Percentiles rank a stretch among this genome's conserved stretches.
Conservation (phyloP, 768 basidiomycete genomes). For the Mycena amicta region DNA sequence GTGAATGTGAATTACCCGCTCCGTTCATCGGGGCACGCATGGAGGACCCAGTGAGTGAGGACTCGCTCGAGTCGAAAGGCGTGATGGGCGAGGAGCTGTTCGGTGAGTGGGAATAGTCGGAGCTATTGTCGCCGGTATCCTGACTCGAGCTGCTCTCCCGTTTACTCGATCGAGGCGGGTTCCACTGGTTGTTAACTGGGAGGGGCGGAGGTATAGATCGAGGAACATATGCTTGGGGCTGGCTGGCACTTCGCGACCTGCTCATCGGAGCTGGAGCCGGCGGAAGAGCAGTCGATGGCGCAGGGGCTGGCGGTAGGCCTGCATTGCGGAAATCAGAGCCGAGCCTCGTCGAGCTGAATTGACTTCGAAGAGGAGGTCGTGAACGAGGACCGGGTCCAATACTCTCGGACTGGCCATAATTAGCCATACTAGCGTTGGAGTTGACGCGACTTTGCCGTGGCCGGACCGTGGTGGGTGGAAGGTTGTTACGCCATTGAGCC, state of each 20-base stretch:
- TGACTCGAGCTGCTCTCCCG: slow-evolving; percentile 86
- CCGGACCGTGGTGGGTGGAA: slow-evolving; percentile 35
- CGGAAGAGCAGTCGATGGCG: slow-evolving; percentile 16
- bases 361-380: slow-evolving; percentile 58
- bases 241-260: slow-evolving; percentile 79
- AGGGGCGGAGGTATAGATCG: slow-evolving; percentile 59
- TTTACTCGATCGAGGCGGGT: slow-evolving; percentile 51
- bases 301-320: slow-evolving; percentile 33
- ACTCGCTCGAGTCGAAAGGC: slow-evolving; percentile 88
- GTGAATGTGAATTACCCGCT: slow-evolving; percentile 24
- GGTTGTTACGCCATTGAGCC: slow-evolving; percentile 60
- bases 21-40: slow-evolving; percentile 42
- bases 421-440: slow-evolving; percentile 34
- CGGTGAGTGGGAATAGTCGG: slow-evolving; percentile 84
- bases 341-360: slow-evolving; percentile 70
- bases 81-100: slow-evolving; percentile 87
- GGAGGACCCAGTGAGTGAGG: slow-evolving; percentile 63
- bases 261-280: slow-evolving; percentile 37
- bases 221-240: slow-evolving; percentile 71
- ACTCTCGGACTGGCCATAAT: slow-evolving; percentile 45
- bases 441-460: slow-evolving; percentile 45
- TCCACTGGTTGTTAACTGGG: slow-evolving; percentile 50
- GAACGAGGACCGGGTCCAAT: slow-evolving; percentile 36
- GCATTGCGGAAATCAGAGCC: slow-evolving; percentile 40
- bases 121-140: slow-evolving; percentile 75